Evolutionary conservation across 139 green algal genomes (phyloP), one percentile per base, ranked within the genome.

Genomic region (Chlorella sp.): DNA sequence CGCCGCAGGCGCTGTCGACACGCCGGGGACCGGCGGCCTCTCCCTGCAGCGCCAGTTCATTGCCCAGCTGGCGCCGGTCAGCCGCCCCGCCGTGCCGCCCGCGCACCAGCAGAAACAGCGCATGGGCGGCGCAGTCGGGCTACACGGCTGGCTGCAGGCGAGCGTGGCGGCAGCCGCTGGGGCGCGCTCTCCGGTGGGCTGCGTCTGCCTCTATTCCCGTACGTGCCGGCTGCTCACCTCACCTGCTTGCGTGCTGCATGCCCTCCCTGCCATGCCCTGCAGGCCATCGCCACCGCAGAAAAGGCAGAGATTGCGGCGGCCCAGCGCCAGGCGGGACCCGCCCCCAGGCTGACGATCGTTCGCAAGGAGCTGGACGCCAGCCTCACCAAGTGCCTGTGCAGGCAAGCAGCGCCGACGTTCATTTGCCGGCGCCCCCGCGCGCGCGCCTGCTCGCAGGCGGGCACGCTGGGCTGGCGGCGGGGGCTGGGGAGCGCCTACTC

Each of bases 311-410:
- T 35, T 31, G 72, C 27, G 8, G 29, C 58, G 25, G 50, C 21
- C 0, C 67, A 74, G 60, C 72, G 5, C 41, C 42, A 9, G 46
- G 67, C 12, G 36, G 38, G 40, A 23, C 23, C 27, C 23, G 45
- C 9, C 8, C 45, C 72, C 3, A 33, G 60, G 2, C 72, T 77
- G 12, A 70, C 45, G 7, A 60, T 77, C 33, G 36, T 77, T 2
- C 14, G 63, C 0, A 56, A 58, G 35, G 45, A 64, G 25, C 33
- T 70, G 17, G 72, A 77, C 35, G 72, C 40, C 25, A 63, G 45
- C 72, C 23, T 77, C 33, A 71, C 72, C 21, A 77, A 77, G 60
- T 77, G 72, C 35, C 45, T 62, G 29, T 77, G 72, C 72, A 61
- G 72, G 72, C 29, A 50, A 23, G 70, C n/a, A n/a, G n/a, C n/a